Base-by-base conservation (phyloP, 768 basidiomycete genomes). In the Saitozyma podzolica region DNA sequence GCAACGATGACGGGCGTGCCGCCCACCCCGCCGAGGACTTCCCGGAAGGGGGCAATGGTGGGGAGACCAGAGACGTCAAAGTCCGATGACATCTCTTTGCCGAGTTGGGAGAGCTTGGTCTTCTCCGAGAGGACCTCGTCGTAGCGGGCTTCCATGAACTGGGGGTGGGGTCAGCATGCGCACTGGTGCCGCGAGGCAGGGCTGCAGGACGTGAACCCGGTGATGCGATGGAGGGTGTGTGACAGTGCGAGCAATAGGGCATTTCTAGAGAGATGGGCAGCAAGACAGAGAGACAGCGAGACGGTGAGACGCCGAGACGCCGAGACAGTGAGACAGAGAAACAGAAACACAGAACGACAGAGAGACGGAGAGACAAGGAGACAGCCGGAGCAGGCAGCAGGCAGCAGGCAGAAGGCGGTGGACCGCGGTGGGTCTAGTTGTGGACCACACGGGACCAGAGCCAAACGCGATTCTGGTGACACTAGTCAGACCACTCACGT, bases 131-230 rank as follows among this genome's bases (percentile, higher is more conserved):
- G 40, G 41, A 62, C 54, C 19, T 62, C 61, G 40, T 62, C 61
- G 20, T 56, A 62, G 20, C 61, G 61, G 3, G 61, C 54, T 43
- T 62, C 61, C 54, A 62, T 62, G 40, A 62, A 61, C 59, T 61
- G 11, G 29, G 29, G 29, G 29, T 29, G 45, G 45, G 11, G 45
- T 47, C 45, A 13, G 45, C 45, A 47, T 47, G 2, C 2, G 11
- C 45, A 47, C 13, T 47, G 29, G 29, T 2, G 29, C 29, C 29
- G 29, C 29, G 29, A 29, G 29, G 5, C 29, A 29, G 29, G 29
- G 29, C 29, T 29, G 29, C 5, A n/a, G n/a, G 29, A 29, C 29
- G 29, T 5, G 11, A 14, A 14, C 37, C 6, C 50, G 50, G 11
- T 1, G 50, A 29, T 52, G 50, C 37, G 50, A 29, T 48, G 47